Percentiles rank a stretch among this genome's conserved stretches.
Conservation (phyloP, 2,329 filamentous ascomycete species). For the Chrysosporium keratinophilum region DNA sequence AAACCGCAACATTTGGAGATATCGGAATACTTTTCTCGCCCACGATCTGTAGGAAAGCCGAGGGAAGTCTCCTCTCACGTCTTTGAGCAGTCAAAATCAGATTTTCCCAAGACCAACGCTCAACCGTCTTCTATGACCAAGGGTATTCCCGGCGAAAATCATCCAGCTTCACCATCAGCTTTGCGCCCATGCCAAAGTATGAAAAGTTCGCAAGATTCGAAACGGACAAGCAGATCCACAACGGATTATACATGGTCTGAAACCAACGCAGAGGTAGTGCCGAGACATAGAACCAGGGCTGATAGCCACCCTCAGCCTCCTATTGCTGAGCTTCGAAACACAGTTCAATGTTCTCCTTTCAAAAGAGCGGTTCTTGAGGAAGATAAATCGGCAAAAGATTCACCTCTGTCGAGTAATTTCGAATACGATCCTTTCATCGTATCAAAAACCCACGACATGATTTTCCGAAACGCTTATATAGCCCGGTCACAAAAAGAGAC, state of each 20-base stretch:
- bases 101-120: background rate
- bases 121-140: background rate
- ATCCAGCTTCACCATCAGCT: background rate
- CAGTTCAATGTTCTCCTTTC: background rate
- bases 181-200: background rate
- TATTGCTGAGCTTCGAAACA: background rate
- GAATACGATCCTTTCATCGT: conserved; percentile 3
- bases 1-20: background rate
- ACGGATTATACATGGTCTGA: conserved; percentile 11
- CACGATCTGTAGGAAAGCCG: background rate
- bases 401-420: background rate
- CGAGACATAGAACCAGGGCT: background rate
- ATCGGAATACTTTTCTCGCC: conserved; percentile 7
- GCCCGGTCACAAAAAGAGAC: background rate
- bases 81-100: background rate
- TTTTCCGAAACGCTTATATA: conserved; percentile 14
- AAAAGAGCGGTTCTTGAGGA: background rate
- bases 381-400: background rate
- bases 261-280: background rate
- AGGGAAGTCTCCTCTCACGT: background rate
- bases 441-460: conserved; percentile 10
- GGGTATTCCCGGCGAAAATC: background rate
- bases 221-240: conserved; percentile 1
- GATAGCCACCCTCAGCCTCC: background rate
- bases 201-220: background rate